phyloP scores from a whole-genome alignment of 31 red algal species.

The Endocladia muricata region DNA sequence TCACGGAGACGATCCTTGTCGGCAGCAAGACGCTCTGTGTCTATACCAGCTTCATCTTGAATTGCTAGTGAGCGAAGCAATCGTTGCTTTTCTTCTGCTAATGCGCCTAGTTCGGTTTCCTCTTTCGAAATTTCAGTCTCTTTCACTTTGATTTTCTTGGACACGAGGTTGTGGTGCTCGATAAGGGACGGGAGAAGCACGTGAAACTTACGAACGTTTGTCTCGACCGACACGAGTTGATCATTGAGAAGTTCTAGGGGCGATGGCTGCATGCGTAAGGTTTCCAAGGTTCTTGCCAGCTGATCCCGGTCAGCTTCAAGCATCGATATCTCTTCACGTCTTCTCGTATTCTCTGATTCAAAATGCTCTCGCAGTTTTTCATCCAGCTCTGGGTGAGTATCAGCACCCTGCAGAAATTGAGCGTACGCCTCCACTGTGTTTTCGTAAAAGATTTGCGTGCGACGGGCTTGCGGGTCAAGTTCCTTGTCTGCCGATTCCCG shows the following conservation, averaged over 20 bases:
- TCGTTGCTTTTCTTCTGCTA: constrained; percentile 43
- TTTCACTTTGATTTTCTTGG: constrained; percentile 50
- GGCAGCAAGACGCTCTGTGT: constrained; percentile 39
- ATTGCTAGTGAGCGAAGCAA: constrained; percentile 28
- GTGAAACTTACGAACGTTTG: constrained; percentile 50
- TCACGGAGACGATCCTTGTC: constrained; percentile 29
- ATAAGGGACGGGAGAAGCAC: constrained; percentile 32
- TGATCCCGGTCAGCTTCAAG: constrained; percentile 30
- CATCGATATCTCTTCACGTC: constrained; percentile 42
- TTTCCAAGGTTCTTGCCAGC: constrained; percentile 22
- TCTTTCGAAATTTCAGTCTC: constrained; percentile 24
- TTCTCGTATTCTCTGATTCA: constrained; percentile 32
- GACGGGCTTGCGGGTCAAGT: constrained; percentile 34
- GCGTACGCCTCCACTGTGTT: constrained; percentile 75
- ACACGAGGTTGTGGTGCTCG: constrained; percentile 27
- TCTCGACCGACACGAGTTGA: constrained; percentile 27
- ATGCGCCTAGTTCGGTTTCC: constrained; percentile 21
- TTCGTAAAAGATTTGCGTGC: constrained; percentile 70
- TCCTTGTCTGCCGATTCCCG: constrained; percentile 7
- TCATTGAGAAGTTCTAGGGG: constrained; percentile 24
- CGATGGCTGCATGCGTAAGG: constrained; percentile 38
- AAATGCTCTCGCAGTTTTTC: constrained; percentile 38
- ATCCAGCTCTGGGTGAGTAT: constrained; percentile 53
- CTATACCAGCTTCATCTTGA: constrained; percentile 67
- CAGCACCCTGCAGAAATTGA: constrained; percentile 63